Evolutionary conservation across 2,329 filamentous ascomycete species (phyloP).

Genomic region (Beauveria pseudobassiana): DNA sequence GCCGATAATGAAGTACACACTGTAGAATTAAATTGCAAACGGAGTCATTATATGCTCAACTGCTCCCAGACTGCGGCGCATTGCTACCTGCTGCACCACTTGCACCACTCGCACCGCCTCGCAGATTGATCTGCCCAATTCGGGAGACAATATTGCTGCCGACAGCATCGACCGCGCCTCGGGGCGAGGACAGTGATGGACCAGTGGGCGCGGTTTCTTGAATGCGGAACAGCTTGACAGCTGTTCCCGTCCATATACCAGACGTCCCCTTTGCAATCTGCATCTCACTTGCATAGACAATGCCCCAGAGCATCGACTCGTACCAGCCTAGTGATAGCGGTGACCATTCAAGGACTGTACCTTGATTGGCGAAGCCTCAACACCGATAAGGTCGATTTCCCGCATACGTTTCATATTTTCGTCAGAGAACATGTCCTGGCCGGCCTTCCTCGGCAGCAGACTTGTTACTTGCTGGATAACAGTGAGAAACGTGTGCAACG

Average conservation of each 20-base stretch:
- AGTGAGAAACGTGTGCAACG: slow-evolving; percentile 77
- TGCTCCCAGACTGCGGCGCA: background rate
- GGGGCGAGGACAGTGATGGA: slow-evolving; percentile 73
- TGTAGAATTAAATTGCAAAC: too few species aligned
- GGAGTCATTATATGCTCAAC: background rate
- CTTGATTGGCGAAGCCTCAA: slow-evolving; percentile 67
- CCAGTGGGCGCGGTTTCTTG: slow-evolving; percentile 76
- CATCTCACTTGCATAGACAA: slow-evolving; percentile 88
- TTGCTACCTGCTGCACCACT: background rate
- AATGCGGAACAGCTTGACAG: slow-evolving; percentile 80
- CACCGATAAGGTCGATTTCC: slow-evolving; percentile 56
- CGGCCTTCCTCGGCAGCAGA: slow-evolving; percentile 44
- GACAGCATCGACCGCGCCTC: slow-evolving; percentile 87
- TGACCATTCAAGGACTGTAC: slow-evolving; percentile 91
- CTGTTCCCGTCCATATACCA: slow-evolving; percentile 89
- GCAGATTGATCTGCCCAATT: slow-evolving; percentile 73
- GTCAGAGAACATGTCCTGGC: slow-evolving; percentile 34
- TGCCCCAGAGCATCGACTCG: slow-evolving; percentile 86
- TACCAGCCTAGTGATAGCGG: slow-evolving; percentile 90
- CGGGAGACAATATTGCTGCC: slow-evolving; percentile 83
- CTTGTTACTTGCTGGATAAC: slow-evolving; percentile 61
- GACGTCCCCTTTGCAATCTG: slow-evolving; percentile 77
- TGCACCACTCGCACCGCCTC: slow-evolving; percentile 30
- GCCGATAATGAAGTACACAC: background rate
- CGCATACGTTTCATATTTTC: slow-evolving; percentile 48